phyloP scores from a whole-genome alignment of 225 moss, liverwort and hornwort species.

The Marchantia paleacea region DNA sequence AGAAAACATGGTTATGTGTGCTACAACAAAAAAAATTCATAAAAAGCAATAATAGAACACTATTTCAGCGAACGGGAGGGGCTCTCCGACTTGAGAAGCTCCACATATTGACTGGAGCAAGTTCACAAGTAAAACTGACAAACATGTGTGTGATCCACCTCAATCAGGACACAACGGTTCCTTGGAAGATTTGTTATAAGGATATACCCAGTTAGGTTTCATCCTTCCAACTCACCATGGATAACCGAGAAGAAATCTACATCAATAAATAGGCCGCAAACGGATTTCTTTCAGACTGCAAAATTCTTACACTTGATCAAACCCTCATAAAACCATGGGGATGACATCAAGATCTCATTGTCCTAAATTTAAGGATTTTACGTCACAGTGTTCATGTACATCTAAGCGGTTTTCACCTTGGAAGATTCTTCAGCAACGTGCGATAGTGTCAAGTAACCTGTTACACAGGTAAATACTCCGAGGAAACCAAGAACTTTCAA shows the following conservation, averaged over 20 bases:
- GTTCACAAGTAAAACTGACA: background rate
- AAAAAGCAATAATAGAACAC: too few relatives aligned
- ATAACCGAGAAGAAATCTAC: background rate
- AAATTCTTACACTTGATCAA: slow-evolving; percentile 27
- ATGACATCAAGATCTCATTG: slow-evolving; percentile 23
- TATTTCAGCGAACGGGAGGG: too few relatives aligned
- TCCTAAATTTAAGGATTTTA: background rate
- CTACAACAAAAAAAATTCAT: too few relatives aligned
- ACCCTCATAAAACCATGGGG: slow-evolving; percentile 1
- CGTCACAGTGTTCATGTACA: background rate
- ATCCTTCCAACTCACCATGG: background rate
- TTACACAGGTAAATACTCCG: slow-evolving; percentile 68
- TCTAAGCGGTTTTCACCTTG: slow-evolving; percentile 74
- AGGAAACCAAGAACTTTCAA: slow-evolving; percentile 66
- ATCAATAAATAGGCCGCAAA: slow-evolving; percentile 11
- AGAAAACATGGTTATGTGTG: too few relatives aligned
- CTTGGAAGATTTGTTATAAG: background rate
- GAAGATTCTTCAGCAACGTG: slow-evolving; percentile 68
- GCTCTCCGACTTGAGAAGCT: background rate
- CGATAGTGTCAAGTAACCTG: slow-evolving; percentile 83
- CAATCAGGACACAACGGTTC: background rate
- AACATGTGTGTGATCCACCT: background rate
- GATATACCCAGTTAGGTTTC: background rate
- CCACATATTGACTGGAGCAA: background rate
- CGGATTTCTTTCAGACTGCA: slow-evolving; percentile 14